These are phyloP conservation scores for Lenwebbia sp. DNA, from an alignment of 345 rosid species.

Conservation along the genomic window DNA sequence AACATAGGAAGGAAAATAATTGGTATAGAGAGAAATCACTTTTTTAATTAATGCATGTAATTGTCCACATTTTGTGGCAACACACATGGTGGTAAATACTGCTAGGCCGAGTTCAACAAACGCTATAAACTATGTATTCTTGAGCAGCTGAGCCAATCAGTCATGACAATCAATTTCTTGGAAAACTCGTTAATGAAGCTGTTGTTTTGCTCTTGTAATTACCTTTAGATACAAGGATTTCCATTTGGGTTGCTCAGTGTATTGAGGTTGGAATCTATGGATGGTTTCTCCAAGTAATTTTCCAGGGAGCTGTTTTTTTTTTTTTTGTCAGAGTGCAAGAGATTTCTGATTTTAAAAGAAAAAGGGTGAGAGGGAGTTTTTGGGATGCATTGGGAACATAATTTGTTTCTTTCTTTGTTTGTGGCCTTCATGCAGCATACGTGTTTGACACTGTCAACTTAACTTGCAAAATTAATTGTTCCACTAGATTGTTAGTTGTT, in stretches of 20 bases:
- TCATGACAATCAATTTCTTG: background rate
- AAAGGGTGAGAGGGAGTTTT: background rate
- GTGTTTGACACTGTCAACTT: background rate
- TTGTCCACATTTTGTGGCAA: background rate
- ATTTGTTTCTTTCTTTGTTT: background rate
- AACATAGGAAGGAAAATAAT: background rate
- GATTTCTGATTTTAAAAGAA: background rate
- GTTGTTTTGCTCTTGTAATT: background rate
- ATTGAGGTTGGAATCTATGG: background rate
- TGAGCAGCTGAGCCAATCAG: background rate
- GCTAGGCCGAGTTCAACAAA: background rate
- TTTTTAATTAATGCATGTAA: background rate
- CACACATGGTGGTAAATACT: background rate
- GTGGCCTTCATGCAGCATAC: background rate
- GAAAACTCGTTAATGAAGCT: background rate
- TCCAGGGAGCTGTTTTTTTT: background rate
- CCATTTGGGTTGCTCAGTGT: background rate
- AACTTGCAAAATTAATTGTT: background rate
- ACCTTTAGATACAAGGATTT: background rate
- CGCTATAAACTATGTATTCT: background rate
- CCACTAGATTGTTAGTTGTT: background rate
- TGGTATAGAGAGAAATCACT: background rate
- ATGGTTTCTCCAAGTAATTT: background rate
- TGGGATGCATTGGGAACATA: background rate
- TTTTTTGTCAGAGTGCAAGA: background rate